A percentile compares a stretch with the other conserved stretches of the same genome.
phyloP scores from a whole-genome alignment of 2,329 filamentous ascomycete species.

The Didymella sp. region DNA sequence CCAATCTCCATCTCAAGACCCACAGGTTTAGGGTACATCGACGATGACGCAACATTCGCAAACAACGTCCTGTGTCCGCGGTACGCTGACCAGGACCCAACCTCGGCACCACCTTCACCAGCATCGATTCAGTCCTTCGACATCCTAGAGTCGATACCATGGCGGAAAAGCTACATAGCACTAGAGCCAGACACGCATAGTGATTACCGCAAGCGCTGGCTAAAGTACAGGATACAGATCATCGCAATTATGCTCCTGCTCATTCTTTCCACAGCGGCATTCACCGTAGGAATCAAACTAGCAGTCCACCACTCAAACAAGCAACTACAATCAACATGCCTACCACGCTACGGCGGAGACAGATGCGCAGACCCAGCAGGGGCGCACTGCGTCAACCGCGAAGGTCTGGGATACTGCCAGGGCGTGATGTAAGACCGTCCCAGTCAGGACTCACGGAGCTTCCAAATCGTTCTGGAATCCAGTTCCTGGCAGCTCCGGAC shows the following conservation, averaged over 20 bases:
- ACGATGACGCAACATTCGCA: constrained; percentile 32
- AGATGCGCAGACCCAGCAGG: constrained; percentile 27
- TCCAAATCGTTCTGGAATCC: constrained; percentile 14
- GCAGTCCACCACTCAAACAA: constrained; percentile 27
- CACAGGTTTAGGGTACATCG: constrained; percentile 32
- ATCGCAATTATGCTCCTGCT: constrained; percentile 30
- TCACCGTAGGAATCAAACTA: constrained; percentile 29
- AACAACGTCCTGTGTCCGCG: constrained; percentile 41
- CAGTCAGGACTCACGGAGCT: not conserved
- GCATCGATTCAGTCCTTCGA: constrained; percentile 47
- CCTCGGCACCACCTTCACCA: constrained; percentile 45
- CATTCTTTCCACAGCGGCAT: constrained; percentile 30
- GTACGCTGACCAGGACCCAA: constrained; percentile 42
- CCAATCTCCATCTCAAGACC: constrained; percentile 24
- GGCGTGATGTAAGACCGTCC: constrained; percentile 20
- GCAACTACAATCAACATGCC: constrained; percentile 18
- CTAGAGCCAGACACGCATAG: not conserved
- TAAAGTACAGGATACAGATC: constrained; percentile 29
- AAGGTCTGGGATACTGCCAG: constrained; percentile 34
- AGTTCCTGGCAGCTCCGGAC: not conserved
- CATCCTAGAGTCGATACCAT: constrained; percentile 42
- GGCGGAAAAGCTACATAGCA: constrained; percentile 38
- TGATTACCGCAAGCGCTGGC: constrained; percentile 24
- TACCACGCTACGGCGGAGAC: constrained; percentile 26
- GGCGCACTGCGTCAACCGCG: constrained; percentile 30